Evolutionary conservation across 306 rosid species (phyloP).

Genomic region (Vigna hirtella): DNA sequence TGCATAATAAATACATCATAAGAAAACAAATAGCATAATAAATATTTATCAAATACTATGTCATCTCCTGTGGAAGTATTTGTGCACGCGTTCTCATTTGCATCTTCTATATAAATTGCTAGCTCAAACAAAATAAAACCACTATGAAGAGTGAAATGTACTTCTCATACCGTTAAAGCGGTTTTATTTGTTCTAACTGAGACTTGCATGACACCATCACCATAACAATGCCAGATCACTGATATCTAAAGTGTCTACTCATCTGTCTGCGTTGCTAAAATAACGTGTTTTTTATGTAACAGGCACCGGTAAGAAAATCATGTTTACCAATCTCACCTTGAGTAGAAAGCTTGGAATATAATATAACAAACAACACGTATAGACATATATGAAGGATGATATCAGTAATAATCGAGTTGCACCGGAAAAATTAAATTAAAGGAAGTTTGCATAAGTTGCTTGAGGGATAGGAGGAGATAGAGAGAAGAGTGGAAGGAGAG

Average conservation of each 20-base stretch:
- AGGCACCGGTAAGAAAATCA: conserved; percentile 23
- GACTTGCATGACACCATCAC: no score
- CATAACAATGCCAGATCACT: no score
- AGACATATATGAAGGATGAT: background rate
- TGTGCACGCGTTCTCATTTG: background rate
- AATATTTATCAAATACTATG: conserved; percentile 5
- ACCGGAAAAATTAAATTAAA: no score
- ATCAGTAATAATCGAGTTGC: no score
- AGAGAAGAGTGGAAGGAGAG: no score
- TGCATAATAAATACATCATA: background rate
- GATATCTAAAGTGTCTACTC: no score
- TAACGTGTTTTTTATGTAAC: background rate
- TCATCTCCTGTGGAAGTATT: background rate
- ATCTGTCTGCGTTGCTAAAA: background rate
- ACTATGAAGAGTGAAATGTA: no score
- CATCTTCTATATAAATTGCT: background rate
- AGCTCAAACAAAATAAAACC: background rate
- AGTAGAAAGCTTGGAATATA: conserved; percentile 32
- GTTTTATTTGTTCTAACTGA: no score
- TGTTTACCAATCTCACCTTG: background rate
- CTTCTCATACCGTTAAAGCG: no score
- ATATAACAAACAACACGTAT: conserved; percentile 26
- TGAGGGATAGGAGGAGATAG: no score
- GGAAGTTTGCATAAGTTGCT: no score
- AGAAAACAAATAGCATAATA: no score